A percentile compares a stretch with the other conserved stretches of the same genome.
These are phyloP conservation scores for Eucalyptus tenuipes DNA, from an alignment of 345 rosid genomes.

Conservation along the genomic window DNA sequence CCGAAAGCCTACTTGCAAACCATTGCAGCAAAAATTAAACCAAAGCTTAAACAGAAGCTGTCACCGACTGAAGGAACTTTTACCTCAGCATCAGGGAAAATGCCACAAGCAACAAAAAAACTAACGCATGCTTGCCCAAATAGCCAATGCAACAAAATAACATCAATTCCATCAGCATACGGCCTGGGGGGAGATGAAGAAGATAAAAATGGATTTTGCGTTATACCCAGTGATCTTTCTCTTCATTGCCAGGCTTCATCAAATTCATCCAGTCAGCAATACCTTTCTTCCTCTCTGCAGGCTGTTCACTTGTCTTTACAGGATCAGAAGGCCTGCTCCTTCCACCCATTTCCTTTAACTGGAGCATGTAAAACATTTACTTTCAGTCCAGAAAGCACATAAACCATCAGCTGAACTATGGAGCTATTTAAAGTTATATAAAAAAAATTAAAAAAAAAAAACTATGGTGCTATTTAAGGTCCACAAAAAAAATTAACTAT, in stretches of 20 bases:
- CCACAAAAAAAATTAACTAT: neutral
- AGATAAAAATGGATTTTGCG: neutral
- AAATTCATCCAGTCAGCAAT: slow-evolving; percentile 79
- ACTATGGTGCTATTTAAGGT: too few species aligned
- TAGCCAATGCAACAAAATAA: neutral
- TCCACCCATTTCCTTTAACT: slow-evolving; percentile 97
- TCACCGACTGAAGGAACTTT: neutral
- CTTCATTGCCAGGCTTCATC: slow-evolving; percentile 87
- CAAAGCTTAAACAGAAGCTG: neutral
- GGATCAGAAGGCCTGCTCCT: slow-evolving; percentile 49
- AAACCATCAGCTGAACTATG: neutral
- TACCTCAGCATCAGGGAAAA: neutral
- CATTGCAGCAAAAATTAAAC: neutral
- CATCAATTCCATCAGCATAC: neutral
- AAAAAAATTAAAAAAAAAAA: too few species aligned
- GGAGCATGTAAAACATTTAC: neutral
- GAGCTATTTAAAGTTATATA: neutral
- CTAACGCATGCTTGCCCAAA: neutral
- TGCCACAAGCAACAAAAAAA: neutral
- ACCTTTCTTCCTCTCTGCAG: slow-evolving; percentile 71
- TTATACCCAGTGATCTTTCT: slow-evolving; percentile 67
- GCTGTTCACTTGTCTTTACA: slow-evolving; percentile 40
- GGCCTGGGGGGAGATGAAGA: neutral
- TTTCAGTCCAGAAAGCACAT: neutral
- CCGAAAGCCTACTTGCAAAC: neutral